phyloP scores from a whole-genome alignment of 129 eudicot species.

The Saussurea involucrata region DNA sequence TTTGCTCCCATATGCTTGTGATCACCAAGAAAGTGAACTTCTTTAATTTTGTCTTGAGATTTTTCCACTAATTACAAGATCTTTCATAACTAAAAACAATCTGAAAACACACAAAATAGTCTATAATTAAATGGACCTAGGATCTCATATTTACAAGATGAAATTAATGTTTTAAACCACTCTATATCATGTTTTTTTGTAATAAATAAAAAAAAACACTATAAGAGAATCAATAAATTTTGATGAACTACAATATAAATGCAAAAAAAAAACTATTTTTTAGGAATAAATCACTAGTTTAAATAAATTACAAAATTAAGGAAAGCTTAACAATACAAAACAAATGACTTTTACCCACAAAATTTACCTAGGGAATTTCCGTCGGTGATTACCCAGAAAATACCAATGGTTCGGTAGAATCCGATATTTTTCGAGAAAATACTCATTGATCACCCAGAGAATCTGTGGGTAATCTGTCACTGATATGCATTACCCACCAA shows the following conservation, averaged over 20 bases:
- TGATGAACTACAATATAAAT: background rate
- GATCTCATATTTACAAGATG: background rate
- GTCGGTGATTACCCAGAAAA: too few species aligned
- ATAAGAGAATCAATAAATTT: background rate
- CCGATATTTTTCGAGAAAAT: too few species aligned
- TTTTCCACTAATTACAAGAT: slow-evolving; percentile 24
- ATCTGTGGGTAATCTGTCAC: too few species aligned
- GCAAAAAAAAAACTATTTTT: background rate
- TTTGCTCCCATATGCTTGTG: slow-evolving; percentile 24
- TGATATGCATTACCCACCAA: too few species aligned
- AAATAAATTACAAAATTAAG: background rate
- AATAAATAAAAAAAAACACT: background rate
- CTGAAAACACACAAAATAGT: background rate
- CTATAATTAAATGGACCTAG: background rate
- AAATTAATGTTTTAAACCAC: background rate
- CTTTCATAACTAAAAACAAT: slow-evolving; percentile 4
- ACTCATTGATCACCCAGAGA: too few species aligned
- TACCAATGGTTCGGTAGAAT: too few species aligned
- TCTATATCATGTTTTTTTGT: background rate
- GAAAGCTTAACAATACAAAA: background rate
- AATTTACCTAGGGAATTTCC: too few species aligned
- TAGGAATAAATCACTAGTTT: background rate
- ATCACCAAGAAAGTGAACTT: slow-evolving; percentile 18
- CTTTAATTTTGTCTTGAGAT: background rate
- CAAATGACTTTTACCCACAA: too few species aligned